Evolutionary conservation across 257 asterid species (phyloP).

Genomic region (Nicotiana sylvestris): DNA sequence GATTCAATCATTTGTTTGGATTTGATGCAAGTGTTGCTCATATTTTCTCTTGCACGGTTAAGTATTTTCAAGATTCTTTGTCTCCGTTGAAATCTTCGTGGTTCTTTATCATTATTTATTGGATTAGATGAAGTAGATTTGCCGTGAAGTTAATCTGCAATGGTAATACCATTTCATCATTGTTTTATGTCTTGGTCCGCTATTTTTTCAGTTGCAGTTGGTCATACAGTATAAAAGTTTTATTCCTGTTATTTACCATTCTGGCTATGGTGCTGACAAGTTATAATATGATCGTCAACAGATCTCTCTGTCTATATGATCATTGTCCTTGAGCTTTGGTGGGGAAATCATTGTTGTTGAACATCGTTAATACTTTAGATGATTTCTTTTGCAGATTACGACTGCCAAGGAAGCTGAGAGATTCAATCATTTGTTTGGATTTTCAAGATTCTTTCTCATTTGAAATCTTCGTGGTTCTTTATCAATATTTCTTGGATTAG

Average conservation of each 20-base stretch:
- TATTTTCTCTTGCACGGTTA: constrained; percentile 77
- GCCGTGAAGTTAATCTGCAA: too few species aligned
- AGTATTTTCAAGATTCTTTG: constrained; percentile 16
- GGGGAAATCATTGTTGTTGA: neutral
- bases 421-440: constrained; percentile 93
- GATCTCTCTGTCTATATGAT: neutral
- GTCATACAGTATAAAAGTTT: neutral
- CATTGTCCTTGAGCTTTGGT: neutral
- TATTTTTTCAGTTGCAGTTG: neutral
- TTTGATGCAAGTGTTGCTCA: constrained; percentile 98
- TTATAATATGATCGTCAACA: neutral
- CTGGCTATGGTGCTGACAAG: neutral
- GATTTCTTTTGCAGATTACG: constrained; percentile 56
- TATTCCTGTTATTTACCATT: neutral
- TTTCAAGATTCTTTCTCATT: neutral
- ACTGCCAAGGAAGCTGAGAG: constrained; percentile 88
- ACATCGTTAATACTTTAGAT: neutral
- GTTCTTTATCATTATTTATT: too few species aligned
- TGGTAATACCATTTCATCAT: neutral
- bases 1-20: constrained; percentile 89
- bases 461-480: too few species aligned
- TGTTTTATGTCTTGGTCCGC: neutral
- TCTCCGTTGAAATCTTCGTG: too few species aligned
- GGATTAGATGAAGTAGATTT: too few species aligned
- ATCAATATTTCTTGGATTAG: too few species aligned